A percentile compares a stretch with the other conserved stretches of the same genome.
Conservation (phyloP, 176 grass and related monocot species). For the Saccharum spontaneum region DNA sequence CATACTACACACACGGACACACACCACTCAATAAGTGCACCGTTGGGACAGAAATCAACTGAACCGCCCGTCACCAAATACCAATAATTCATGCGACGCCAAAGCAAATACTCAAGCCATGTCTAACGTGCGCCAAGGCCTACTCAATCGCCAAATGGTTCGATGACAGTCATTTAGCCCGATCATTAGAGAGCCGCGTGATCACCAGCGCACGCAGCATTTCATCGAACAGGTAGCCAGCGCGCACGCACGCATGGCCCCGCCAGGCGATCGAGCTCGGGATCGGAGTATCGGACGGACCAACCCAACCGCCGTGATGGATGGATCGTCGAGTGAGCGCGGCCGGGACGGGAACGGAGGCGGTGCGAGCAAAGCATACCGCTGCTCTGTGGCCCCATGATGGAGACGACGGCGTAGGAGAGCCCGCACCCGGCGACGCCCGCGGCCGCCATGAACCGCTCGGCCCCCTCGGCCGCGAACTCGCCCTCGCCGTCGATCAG, state of each 20-base stretch:
- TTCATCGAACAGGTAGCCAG: slow-evolving; percentile 36
- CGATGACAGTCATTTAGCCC: background rate
- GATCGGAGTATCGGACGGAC: background rate
- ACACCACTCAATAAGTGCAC: background rate
- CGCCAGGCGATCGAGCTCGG: background rate
- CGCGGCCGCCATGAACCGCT: slow-evolving; percentile 55
- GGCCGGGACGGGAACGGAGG: no score
- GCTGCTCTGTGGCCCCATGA: slow-evolving; percentile 71
- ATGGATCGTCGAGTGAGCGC: background rate
- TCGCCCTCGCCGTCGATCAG: slow-evolving; percentile 62
- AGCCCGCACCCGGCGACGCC: slow-evolving; percentile 49
- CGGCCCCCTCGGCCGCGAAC: slow-evolving; percentile 46
- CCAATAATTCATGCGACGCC: background rate
- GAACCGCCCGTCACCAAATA: background rate
- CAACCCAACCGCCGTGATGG: background rate
- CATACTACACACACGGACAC: background rate
- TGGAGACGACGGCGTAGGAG: slow-evolving; percentile 74
- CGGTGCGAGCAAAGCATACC: slow-evolving; percentile 28
- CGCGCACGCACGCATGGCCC: background rate
- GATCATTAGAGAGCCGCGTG: background rate
- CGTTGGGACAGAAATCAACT: background rate
- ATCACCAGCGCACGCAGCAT: background rate
- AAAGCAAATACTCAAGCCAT: background rate
- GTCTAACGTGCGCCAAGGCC: background rate
- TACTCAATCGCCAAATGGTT: background rate